A percentile compares a stretch with the other conserved stretches of the same genome.
phyloP scores from a whole-genome alignment of 106 monocot genomes.

The Dioscorea alata region DNA sequence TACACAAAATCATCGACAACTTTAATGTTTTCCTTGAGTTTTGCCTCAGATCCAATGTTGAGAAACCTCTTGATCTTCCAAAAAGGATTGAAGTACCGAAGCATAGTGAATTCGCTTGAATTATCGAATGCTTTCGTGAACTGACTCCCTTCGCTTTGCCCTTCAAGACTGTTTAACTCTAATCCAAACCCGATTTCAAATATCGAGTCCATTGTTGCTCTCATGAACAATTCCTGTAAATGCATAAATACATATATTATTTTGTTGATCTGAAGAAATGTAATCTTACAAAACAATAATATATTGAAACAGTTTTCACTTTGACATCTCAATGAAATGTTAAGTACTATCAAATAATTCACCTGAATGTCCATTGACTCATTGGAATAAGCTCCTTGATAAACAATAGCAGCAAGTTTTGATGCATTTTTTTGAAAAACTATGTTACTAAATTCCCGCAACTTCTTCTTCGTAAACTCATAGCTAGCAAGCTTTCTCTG shows the following conservation, averaged over 20 bases:
- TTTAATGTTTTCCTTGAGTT: not conserved
- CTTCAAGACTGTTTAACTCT: not conserved
- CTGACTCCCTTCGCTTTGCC: not conserved
- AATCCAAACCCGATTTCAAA: slow-evolving; percentile 1
- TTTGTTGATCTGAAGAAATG: too few relatives aligned
- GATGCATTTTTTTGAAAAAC: not conserved
- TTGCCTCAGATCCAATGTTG: not conserved
- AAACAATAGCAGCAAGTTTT: not conserved
- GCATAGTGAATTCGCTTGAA: not conserved
- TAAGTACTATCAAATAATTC: too few relatives aligned
- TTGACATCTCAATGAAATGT: too few relatives aligned
- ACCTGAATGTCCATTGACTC: too few relatives aligned
- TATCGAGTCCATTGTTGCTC: slow-evolving; percentile 1
- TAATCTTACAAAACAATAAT: too few relatives aligned
- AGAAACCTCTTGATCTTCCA: slow-evolving; percentile 7
- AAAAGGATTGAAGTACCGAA: not conserved
- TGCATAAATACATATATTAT: not conserved
- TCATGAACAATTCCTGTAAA: slow-evolving; percentile 6
- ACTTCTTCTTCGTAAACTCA: not conserved
- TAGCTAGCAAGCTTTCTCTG: slow-evolving; percentile 19
- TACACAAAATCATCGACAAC: slow-evolving; percentile 7
- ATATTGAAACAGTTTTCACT: too few relatives aligned
- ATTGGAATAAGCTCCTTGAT: not conserved
- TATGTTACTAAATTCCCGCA: not conserved
- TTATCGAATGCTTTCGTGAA: not conserved